A percentile compares a stretch with the other conserved stretches of the same genome.
These are phyloP conservation scores for Cucumis sativus DNA, from an alignment of 306 rosid species.

Conservation along the genomic window DNA sequence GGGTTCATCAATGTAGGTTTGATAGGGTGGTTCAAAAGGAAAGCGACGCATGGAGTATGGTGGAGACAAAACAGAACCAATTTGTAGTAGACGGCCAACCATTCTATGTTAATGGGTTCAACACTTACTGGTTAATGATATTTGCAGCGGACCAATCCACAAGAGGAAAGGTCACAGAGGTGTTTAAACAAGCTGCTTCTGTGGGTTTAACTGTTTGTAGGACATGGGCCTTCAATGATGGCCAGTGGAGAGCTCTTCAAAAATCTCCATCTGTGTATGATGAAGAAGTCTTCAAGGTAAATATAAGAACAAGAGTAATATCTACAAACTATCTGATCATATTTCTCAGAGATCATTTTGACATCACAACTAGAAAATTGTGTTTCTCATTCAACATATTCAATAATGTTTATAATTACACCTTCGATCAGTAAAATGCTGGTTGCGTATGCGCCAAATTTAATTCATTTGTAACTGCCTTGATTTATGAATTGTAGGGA, in stretches of 20 bases:
- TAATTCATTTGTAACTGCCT: neutral
- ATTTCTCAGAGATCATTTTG: neutral
- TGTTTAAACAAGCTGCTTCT: conserved; percentile 63
- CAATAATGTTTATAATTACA: neutral
- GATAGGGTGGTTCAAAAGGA: conserved; percentile 12
- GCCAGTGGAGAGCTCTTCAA: conserved; percentile 95
- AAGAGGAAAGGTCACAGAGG: conserved; percentile 65
- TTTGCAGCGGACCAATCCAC: conserved; percentile 88
- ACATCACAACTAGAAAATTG: neutral
- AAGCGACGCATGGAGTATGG: conserved; percentile 53
- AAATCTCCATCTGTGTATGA: conserved; percentile 71
- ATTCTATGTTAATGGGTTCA: conserved; percentile 86
- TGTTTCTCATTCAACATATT: neutral
- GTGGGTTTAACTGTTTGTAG: conserved; percentile 80
- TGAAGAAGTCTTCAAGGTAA: conserved; percentile 71
- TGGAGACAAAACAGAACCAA: conserved; percentile 76
- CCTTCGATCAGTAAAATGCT: neutral
- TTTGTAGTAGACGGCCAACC: conserved; percentile 68
- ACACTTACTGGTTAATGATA: conserved; percentile 92
- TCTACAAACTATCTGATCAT: neutral
- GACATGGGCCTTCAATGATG: conserved; percentile 98
- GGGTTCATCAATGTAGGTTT: neutral
- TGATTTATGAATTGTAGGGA: conserved; percentile 28
- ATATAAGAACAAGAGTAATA: neutral
- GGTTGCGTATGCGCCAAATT: neutral